Conservation (phyloP, 1,284 basidiomycete genomes). For the Bjerkandera adusta region DNA sequence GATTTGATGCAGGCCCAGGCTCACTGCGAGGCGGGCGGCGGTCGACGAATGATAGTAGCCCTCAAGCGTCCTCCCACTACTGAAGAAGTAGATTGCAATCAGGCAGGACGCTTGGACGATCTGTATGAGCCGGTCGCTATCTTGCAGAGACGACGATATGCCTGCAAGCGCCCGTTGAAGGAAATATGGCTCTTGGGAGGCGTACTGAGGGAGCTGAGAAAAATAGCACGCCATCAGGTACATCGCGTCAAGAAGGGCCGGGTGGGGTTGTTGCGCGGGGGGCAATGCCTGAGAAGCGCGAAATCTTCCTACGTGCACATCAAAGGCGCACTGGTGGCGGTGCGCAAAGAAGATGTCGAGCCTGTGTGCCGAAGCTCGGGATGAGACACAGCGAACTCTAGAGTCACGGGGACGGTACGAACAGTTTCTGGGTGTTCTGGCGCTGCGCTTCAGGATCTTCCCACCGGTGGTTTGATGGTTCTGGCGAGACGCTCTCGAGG, state of each 20-base stretch:
- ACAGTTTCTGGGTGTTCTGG: constrained; percentile 40
- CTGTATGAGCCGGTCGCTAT: constrained; percentile 53
- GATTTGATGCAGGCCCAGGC: constrained; percentile 53
- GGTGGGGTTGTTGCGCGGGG: constrained; percentile 43
- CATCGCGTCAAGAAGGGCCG: constrained; percentile 57
- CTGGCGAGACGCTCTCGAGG: too few relatives aligned
- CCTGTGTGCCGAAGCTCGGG: constrained; percentile 30
- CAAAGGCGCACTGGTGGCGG: constrained; percentile 57
- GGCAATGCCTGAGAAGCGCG: constrained; percentile 26
- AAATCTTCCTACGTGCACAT: constrained; percentile 47
- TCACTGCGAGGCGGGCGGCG: constrained; percentile 53
- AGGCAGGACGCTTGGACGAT: constrained; percentile 59
- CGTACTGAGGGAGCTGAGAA: constrained; percentile 38
- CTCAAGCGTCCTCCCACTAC: constrained; percentile 53
- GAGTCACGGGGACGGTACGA: constrained; percentile 24
- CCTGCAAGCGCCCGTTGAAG: constrained; percentile 48
- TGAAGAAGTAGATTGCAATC: constrained; percentile 58
- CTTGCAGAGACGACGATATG: constrained; percentile 46
- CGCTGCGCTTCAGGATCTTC: constrained; percentile 28
- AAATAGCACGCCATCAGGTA: constrained; percentile 60
- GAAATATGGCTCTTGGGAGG: constrained; percentile 45
- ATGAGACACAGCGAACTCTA: too few relatives aligned
- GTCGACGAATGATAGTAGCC: constrained; percentile 61
- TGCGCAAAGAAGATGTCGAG: constrained; percentile 55
- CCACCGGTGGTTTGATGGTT: constrained; percentile 22